Evolutionary conservation across 179 eudicot species (phyloP), one percentile per base, ranked within the genome.

Genomic region (Corrigiola litoralis): DNA sequence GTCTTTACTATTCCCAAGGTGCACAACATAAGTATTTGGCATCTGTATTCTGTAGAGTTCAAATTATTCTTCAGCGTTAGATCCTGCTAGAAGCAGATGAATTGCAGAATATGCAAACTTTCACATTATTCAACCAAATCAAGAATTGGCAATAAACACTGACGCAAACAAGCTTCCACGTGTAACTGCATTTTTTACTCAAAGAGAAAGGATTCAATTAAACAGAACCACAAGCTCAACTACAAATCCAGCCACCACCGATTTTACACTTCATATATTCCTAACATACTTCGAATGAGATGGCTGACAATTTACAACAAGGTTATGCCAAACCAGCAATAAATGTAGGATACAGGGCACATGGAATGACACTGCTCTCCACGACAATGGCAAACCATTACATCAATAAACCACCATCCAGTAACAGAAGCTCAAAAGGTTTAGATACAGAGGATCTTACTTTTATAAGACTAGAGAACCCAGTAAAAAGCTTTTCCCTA

Each of bases 1-100:
- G 27, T 92, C 98, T 62, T 89, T 89, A 84, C 98, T 92, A 65
- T 92, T 92, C 29, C 98, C 98, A 73, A 92, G 98, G 82, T 92
- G 98, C 63, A 92, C 98, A 60, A 89, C 96, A 79, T 79, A 87
- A 29, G 96, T 87, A 58, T 74, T 78, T 46, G 98, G 98, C 98
- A 92, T 92, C 65, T 75, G 87, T 63, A 92, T 89, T 71, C 98
- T 92, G 85, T 76, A 77, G n/a, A 36, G 45, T 66, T 32, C 44
- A 16, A 32, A 49, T 8, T 61, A 24, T 1, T 23, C 17, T 47
- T n/a, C 42, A 66, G 13, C 33, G 60, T 61, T 23, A 69, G 55
- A 40, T 27, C 40, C 34, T 21, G 63, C 66, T 46, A 36, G 48
- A 29, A n/a, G 40, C 28, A 20, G 25, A 13, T 51, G 23, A 67